A percentile compares a stretch with the other conserved stretches of the same genome.
phyloP scores from a whole-genome alignment of 2,329 filamentous ascomycete species.

The Blastomyces percursus region DNA sequence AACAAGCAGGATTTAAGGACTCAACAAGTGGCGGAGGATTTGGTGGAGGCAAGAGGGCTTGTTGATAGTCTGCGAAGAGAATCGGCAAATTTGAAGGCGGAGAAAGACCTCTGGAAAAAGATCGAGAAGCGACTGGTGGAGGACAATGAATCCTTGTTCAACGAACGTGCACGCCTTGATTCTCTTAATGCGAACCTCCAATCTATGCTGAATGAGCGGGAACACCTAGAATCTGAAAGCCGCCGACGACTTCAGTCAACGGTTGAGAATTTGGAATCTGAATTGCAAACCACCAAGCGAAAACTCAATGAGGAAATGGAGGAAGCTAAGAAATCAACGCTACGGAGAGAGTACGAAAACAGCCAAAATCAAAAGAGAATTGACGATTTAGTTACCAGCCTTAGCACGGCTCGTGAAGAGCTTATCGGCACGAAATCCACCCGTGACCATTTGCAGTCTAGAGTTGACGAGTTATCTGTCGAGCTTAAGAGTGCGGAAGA shows the following conservation, averaged over 20 bases:
- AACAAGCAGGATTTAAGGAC: conserved; percentile 83
- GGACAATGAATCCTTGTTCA: conserved; percentile 73
- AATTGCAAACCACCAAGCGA: conserved; percentile 66
- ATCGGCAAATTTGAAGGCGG: conserved; percentile 82
- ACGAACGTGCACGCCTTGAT: conserved; percentile 77
- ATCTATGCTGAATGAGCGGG: conserved; percentile 82
- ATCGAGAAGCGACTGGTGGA: conserved; percentile 81
- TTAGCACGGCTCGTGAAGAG: conserved; percentile 75
- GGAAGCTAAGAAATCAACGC: conserved; percentile 67
- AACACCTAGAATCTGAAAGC: conserved; percentile 69
- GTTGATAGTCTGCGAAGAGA: conserved; percentile 83
- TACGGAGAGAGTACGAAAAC: conserved; percentile 82
- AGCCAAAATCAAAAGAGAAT: conserved; percentile 83
- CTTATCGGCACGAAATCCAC: conserved; percentile 76
- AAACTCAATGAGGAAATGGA: conserved; percentile 75
- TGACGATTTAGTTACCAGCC: conserved; percentile 73
- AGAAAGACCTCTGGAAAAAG: conserved; percentile 88
- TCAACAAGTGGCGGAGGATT: conserved; percentile 84
- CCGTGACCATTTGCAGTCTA: conserved; percentile 75
- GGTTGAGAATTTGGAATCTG: conserved; percentile 66
- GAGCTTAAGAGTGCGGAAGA: conserved; percentile 86
- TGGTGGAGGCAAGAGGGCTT: conserved; percentile 72
- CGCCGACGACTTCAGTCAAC: conserved; percentile 68
- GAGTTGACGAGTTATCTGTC: conserved; percentile 79
- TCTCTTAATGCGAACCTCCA: conserved; percentile 74